A percentile compares a stretch with the other conserved stretches of the same genome.
Evolutionary conservation across 163 green algal genomes (phyloP).

Genomic region (Trebouxia gelatinosa): DNA sequence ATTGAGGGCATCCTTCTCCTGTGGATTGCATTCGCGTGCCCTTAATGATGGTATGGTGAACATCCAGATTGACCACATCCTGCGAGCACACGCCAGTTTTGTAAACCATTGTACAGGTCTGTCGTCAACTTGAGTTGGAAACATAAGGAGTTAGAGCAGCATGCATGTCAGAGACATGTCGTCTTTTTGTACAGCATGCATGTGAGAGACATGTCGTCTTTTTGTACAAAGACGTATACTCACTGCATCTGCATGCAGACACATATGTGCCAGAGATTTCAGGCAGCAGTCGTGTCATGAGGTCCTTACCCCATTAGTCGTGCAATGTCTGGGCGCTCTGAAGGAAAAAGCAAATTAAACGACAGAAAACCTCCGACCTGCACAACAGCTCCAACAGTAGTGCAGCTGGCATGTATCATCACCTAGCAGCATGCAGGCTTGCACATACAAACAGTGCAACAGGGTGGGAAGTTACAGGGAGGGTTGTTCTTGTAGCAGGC

Average conservation of each 20-base stretch:
- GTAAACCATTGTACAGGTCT: too few species aligned
- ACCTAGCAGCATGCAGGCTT: too few species aligned
- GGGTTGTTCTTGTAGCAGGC: neutral
- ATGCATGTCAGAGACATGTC: too few species aligned
- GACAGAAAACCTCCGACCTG: constrained; percentile 81
- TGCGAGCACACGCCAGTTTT: constrained; percentile 42
- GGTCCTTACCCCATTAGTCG: constrained; percentile 87
- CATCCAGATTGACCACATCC: constrained; percentile 96
- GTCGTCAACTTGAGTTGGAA: too few species aligned
- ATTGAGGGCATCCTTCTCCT: constrained; percentile 97
- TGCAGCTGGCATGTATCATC: too few species aligned
- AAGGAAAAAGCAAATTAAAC: constrained; percentile 96
- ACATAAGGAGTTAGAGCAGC: too few species aligned
- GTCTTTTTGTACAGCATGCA: neutral
- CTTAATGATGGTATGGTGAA: constrained; percentile 92
- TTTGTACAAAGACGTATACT: neutral
- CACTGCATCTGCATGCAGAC: neutral
- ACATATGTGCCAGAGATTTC: neutral
- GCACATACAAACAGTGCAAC: too few species aligned
- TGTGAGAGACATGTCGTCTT: neutral
- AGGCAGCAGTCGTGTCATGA: neutral
- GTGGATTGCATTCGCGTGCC: constrained; percentile 84
- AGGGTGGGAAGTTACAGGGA: constrained; percentile 12
- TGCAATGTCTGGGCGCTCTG: constrained; percentile 87
- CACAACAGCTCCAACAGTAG: constrained; percentile 2